phyloP scores from a whole-genome alignment of 1,284 basidiomycete genomes.

The Sporisorium sorghi region DNA sequence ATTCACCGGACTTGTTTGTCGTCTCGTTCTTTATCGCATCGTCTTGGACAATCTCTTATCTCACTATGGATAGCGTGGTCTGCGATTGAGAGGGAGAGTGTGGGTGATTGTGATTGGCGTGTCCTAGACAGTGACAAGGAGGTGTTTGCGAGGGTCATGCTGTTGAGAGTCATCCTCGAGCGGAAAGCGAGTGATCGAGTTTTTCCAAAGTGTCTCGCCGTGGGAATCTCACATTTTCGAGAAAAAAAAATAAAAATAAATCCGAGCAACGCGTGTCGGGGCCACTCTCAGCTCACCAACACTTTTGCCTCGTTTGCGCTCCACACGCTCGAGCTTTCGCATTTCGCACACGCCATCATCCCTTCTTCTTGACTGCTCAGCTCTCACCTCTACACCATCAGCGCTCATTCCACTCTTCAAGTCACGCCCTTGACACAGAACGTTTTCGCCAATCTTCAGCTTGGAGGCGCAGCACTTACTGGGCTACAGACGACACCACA shows the following conservation, averaged over 20 bases:
- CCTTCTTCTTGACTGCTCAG: not conserved
- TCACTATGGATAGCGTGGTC: no score
- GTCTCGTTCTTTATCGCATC: conserved; percentile 14
- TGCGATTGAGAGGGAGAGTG: not conserved
- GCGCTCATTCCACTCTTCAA: not conserved
- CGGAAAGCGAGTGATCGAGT: conserved; percentile 48
- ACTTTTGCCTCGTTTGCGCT: conserved; percentile 22
- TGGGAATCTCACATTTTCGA: not conserved
- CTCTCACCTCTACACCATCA: not conserved
- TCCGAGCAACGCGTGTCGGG: conserved; percentile 50
- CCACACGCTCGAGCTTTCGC: conserved; percentile 27
- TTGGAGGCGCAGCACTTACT: not conserved
- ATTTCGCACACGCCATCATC: conserved; percentile 26
- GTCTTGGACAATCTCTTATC: conserved; percentile 19
- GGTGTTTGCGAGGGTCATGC: not conserved
- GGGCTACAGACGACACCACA: not conserved
- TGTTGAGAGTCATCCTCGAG: not conserved
- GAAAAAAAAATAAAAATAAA: no score
- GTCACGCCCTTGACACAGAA: not conserved
- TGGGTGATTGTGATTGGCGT: not conserved
- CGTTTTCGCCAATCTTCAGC: not conserved
- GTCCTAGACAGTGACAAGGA: not conserved
- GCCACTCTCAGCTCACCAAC: conserved; percentile 25
- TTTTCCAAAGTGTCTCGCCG: conserved; percentile 16
- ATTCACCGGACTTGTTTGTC: not conserved